Evolutionary conservation across 768 basidiomycete genomes (phyloP), one percentile per base, ranked within the genome.

Genomic region (Hygrocybe punicea): DNA sequence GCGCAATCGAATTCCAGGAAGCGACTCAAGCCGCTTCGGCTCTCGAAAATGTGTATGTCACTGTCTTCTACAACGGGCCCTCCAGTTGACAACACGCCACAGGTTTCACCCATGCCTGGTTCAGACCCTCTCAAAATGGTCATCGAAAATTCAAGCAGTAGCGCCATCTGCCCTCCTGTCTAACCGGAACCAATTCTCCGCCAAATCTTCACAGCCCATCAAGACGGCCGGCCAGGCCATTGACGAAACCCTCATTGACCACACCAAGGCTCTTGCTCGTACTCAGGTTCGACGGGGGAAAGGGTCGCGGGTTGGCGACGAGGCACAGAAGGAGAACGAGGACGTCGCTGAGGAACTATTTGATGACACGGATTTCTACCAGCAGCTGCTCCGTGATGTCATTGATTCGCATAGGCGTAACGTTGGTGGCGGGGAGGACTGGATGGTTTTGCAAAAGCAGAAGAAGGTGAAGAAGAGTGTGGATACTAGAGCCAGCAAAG

Each of bases 401-500:
- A 97, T 98, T 54, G 92, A 95, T 61, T 72, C 87, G 11, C 77
- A 76, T 29, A 78, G 77, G 29, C 71, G 75, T 56, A 76, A 73
- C 6, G 71, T 67, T 23, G 71, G 71, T 40, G 76, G 73, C 13
- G 73, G 69, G 40, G 79, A 81, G 36, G 84, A 86, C 63, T 89
- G 89, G 89, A 77, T 85, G 71, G 67, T 75, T 7, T 60, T 76
- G 44, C 86, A 90, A 66, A 84, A 81, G 57, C 83, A 84, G 63
- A 85, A 82, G 67, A 90, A 84, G 70, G 80, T 23, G 21, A 87
- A 87, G 75, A 89, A 88, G 70, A 90, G 86, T 67, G 91, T 96
- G n/a, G 96, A 99, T 68, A 92, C 93, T 0, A 93, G 88, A 63
- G 96, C 93, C 8, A 93, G 89, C 73, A 98, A 98, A 74, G 97